Evolutionary conservation across 2,329 filamentous ascomycete genomes (phyloP).

Genomic region (Pseudogymnoascus sp.): DNA sequence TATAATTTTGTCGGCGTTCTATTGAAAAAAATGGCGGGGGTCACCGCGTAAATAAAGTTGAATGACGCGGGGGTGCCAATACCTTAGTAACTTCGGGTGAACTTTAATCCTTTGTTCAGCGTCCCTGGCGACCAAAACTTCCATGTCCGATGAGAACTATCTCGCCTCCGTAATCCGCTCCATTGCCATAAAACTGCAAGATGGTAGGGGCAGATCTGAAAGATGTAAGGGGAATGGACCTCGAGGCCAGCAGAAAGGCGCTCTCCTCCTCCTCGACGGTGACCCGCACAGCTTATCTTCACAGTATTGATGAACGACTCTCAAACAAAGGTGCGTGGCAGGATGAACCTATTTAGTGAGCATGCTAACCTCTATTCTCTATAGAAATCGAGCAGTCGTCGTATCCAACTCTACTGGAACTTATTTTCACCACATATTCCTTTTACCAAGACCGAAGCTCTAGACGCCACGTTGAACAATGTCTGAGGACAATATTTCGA

Average conservation of each 20-base stretch:
- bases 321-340: slow-evolving; percentile 41
- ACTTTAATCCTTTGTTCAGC: slow-evolving; percentile 6
- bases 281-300: slow-evolving; percentile 45
- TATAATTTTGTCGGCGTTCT: slow-evolving; percentile 4
- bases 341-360: slow-evolving; percentile 7
- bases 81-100: slow-evolving; percentile 6
- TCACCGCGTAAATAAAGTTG: slow-evolving; percentile 8
- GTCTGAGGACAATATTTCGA: slow-evolving; percentile 60
- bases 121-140: slow-evolving; percentile 7
- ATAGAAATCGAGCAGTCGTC: slow-evolving; percentile 32
- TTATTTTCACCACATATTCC: slow-evolving; percentile 80
- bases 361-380: slow-evolving; percentile 17
- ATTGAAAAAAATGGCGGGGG: slow-evolving; percentile 7
- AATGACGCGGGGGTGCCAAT: slow-evolving; percentile 8
- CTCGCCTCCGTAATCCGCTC: slow-evolving; percentile 1
- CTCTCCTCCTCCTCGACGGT: slow-evolving; percentile 55
- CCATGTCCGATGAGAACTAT: background rate
- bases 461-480: slow-evolving; percentile 72
- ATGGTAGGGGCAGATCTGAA: slow-evolving; percentile 39
- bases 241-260: slow-evolving; percentile 39
- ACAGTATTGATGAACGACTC: slow-evolving; percentile 47
- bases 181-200: slow-evolving; percentile 25
- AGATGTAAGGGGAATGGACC: slow-evolving; percentile 43
- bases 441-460: slow-evolving; percentile 82
- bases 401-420: slow-evolving; percentile 49